Conservation (phyloP, 331 rosid genomes). For the Pyrus hybrid region DNA sequence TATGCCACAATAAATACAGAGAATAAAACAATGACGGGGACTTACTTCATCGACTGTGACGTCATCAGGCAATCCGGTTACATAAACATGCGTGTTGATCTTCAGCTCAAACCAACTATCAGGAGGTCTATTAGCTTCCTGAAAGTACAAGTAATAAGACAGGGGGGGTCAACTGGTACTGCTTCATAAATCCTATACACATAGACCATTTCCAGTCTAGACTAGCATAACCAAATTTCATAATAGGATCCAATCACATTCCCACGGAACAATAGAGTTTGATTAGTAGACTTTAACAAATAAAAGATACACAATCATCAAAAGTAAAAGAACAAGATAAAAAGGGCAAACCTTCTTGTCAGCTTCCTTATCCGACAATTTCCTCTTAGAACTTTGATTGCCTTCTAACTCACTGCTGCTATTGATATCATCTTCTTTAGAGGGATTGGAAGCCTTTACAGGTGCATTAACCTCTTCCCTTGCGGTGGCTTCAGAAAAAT, state of each 20-base stretch:
- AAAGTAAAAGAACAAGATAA: neutral
- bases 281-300: neutral
- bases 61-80: conserved; percentile 90
- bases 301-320: too few relatives aligned
- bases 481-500: conserved; percentile 34
- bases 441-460: conserved; percentile 18
- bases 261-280: neutral
- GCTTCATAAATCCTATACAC: neutral
- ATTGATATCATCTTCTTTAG: conserved; percentile 35
- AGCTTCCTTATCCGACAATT: conserved; percentile 43
- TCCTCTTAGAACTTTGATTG: conserved; percentile 53
- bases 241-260: neutral
- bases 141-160: conserved; percentile 21
- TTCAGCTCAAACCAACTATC: conserved; percentile 96
- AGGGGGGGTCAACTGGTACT: neutral
- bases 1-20: conserved; percentile 13
- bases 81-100: conserved; percentile 82
- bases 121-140: conserved; percentile 95
- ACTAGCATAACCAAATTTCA: conserved; percentile 1
- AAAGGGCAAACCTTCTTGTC: conserved; percentile 52
- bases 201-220: conserved; percentile 1
- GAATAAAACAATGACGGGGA: conserved; percentile 9
- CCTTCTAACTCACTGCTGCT: conserved; percentile 19
- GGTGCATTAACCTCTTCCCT: conserved; percentile 37
- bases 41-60: conserved; percentile 79